Evolutionary conservation across 768 basidiomycete genomes (phyloP).

Genomic region (Leccinum truebloodii): DNA sequence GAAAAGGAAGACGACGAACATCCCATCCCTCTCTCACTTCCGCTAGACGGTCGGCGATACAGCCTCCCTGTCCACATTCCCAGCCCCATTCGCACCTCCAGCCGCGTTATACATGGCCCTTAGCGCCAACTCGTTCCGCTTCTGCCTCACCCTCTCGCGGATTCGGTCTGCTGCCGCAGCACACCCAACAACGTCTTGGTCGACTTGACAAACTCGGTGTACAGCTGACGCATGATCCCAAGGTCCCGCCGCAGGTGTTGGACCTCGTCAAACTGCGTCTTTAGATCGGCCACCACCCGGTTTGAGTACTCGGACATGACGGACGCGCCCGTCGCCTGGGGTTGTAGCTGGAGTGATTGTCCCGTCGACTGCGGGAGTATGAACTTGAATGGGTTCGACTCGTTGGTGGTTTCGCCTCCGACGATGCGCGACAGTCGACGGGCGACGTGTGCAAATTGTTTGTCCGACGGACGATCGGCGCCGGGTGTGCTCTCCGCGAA

Average conservation of each 20-base stretch:
- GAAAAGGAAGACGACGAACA: too few relatives aligned
- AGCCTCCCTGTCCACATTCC: too few relatives aligned
- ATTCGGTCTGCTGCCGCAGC: too few relatives aligned
- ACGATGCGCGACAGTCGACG: slow-evolving; percentile 76
- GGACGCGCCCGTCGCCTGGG: slow-evolving; percentile 77
- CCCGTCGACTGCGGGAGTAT: slow-evolving; percentile 69
- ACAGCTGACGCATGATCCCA: slow-evolving; percentile 88
- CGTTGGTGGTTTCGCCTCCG: slow-evolving; percentile 38
- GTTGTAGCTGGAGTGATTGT: slow-evolving; percentile 54
- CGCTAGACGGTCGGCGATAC: too few relatives aligned
- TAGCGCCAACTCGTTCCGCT: too few relatives aligned
- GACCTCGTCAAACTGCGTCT: slow-evolving; percentile 93
- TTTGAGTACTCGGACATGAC: slow-evolving; percentile 68
- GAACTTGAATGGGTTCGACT: slow-evolving; percentile 36
- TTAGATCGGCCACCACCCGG: slow-evolving; percentile 81
- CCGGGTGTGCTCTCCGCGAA: slow-evolving; percentile 68
- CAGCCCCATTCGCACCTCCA: too few relatives aligned
- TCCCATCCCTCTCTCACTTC: too few relatives aligned
- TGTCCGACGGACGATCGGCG: slow-evolving; percentile 66
- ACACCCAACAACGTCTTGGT: too few relatives aligned
- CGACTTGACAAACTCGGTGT: too few relatives aligned
- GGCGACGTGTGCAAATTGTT: slow-evolving; percentile 71
- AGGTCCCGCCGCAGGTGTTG: slow-evolving; percentile 92
- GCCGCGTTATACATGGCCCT: too few relatives aligned
- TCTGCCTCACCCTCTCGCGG: too few relatives aligned